phyloP scores from a whole-genome alignment of 1,284 basidiomycete genomes.

The Cerrena zonata region DNA sequence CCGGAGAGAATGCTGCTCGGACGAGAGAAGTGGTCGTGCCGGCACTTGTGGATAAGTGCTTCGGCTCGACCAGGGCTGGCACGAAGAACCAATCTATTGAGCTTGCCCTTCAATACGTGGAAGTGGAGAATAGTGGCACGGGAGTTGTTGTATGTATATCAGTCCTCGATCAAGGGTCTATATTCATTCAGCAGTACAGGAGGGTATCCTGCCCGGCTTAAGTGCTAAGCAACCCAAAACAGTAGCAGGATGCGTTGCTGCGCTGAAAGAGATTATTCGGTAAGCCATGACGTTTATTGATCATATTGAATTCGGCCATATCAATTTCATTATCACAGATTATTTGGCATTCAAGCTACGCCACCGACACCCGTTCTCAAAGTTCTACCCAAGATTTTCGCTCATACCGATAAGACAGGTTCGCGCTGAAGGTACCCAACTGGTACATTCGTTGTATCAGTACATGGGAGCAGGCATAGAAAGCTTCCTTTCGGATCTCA shows the following conservation, averaged over 20 bases:
- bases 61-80: conserved; percentile 85
- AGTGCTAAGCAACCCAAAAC: conserved; percentile 92
- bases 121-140: conserved; percentile 86
- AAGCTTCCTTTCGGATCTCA: conserved; percentile 85
- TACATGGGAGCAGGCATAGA: conserved; percentile 87
- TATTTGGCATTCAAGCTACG: conserved; percentile 77
- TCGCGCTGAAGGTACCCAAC: conserved; percentile 81
- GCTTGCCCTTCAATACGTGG: conserved; percentile 83
- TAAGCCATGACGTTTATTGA: conserved; percentile 26
- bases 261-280: conserved; percentile 76
- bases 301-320: conserved; percentile 4
- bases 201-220: conserved; percentile 79
- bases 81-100: conserved; percentile 90
- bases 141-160: conserved; percentile 76
- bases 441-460: conserved; percentile 78
- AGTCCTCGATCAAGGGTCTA: no score
- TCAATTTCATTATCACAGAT: conserved; percentile 36
- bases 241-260: conserved; percentile 77
- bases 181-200: conserved; percentile 53
- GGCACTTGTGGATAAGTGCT: conserved; percentile 90
- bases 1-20: conserved; percentile 81
- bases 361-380: conserved; percentile 81
- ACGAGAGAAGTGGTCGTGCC: conserved; percentile 81
- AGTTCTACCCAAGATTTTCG: conserved; percentile 86
- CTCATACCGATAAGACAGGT: conserved; percentile 94